Evolutionary conservation across 2,329 filamentous ascomycete species (phyloP), one percentile per base, ranked within the genome.

Genomic region (Claviceps pusilla): DNA sequence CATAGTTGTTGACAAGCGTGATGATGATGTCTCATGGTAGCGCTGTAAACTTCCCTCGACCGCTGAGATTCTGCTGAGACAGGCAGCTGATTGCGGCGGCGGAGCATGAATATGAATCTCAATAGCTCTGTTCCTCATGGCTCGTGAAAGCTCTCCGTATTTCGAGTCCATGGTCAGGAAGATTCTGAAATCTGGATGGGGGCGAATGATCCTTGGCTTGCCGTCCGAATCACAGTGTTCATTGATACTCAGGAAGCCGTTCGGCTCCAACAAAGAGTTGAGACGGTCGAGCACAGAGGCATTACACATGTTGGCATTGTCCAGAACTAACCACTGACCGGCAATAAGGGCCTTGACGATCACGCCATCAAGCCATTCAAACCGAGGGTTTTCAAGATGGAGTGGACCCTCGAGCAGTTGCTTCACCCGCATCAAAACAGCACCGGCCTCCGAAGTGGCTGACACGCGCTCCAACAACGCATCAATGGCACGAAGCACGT

Each of bases 231-330:
- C 87, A 55, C 87, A 89, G 66, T 97, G 90, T 66, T 98, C 93
- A 62, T 96, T 97, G 66, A 98, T 86, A 61, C 87, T 89, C 28
- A 98, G 73, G 58, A 82, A 83, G 1, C 93, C 93, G 63, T 90
- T 84, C 0, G 89, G 90, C 66, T 98, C 93, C 7, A 97, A 83
- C 9, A 98, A 73, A 0, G 93, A 97, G 67, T 98, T 98, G 52
- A 98, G 73, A 57, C 94, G 80, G 69, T 98, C 93, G 10, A 98
- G 77, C 1, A 98, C 93, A 7, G 91, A 95, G 29, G 91, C 86
- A 63, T 86, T 96, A 71, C 94, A 98, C 55, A 98, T 78, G 64
- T 98, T 98, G 57, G 94, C 93, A 68, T 98, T 96, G 69, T 98
- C 93, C 28, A 98, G 80, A 11, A 98, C 84, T 19, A 98, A 76